phyloP scores from a whole-genome alignment of 176 grass and related monocot species.

The Oryza punctata region DNA sequence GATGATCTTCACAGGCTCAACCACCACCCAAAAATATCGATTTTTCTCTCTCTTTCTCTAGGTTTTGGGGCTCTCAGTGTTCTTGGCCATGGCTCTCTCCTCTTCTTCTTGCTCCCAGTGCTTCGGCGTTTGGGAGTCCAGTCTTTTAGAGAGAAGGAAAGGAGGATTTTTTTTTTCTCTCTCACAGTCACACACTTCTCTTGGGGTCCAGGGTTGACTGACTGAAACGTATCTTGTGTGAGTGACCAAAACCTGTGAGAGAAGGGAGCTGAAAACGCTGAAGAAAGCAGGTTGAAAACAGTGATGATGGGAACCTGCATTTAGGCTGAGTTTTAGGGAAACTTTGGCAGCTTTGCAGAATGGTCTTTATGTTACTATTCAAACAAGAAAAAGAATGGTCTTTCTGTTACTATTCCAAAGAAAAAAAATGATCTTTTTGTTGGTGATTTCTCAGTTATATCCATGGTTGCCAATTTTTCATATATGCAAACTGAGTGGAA shows the following conservation, averaged over 20 bases:
- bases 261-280: neutral
- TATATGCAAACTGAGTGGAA: neutral
- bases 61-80: neutral
- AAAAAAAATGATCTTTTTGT: neutral
- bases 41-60: constrained; percentile 18
- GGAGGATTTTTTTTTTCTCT: neutral
- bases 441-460: neutral
- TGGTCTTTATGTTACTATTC: neutral
- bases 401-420: no score
- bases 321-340: neutral
- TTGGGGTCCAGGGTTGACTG: constrained; percentile 42
- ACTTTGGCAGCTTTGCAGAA: neutral
- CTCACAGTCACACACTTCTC: neutral
- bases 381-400: neutral
- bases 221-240: constrained; percentile 29
- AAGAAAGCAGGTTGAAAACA: neutral
- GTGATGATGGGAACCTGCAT: neutral
- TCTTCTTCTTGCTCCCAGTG: neutral
- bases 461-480: no score
- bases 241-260: constrained; percentile 12
- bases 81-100: constrained; percentile 23
- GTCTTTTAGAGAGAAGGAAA: neutral
- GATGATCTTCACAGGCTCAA: neutral
- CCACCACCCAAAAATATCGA: neutral
- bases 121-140: neutral